A percentile compares a stretch with the other conserved stretches of the same genome.
Conservation (phyloP, 2,329 filamentous ascomycete genomes). For the Fusarium agapanthi region DNA sequence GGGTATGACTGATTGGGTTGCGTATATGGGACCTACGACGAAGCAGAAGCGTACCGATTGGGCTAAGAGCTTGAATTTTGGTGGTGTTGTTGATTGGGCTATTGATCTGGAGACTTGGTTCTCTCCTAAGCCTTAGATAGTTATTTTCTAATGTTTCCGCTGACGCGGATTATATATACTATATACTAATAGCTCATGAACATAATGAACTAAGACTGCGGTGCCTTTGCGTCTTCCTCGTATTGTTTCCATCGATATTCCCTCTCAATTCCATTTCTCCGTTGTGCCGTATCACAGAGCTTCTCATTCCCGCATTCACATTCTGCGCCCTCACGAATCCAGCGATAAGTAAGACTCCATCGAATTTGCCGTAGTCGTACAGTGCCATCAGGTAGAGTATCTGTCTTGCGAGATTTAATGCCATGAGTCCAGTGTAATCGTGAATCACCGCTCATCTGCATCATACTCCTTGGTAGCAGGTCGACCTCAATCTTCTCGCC, state of each 20-base stretch:
- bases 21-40: slow-evolving; percentile 41
- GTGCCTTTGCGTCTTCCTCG: slow-evolving; percentile 30
- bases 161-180: background rate
- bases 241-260: slow-evolving; percentile 60
- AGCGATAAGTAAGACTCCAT: slow-evolving; percentile 66
- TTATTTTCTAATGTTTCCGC: background rate
- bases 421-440: slow-evolving; percentile 65
- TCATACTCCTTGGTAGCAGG: slow-evolving; percentile 58
- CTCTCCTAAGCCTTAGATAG: slow-evolving; percentile 26
- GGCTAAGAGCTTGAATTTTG: slow-evolving; percentile 41
- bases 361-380: slow-evolving; percentile 54
- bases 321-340: slow-evolving; percentile 55
- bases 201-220: background rate
- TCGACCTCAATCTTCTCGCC: slow-evolving; percentile 54
- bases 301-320: slow-evolving; percentile 61
- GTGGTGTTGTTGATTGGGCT: slow-evolving; percentile 45
- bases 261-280: slow-evolving; percentile 54
- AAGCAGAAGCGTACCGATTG: slow-evolving; percentile 34
- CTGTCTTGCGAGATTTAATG: slow-evolving; percentile 63
- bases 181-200: slow-evolving; percentile 6
- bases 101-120: slow-evolving; percentile 42
- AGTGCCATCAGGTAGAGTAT: slow-evolving; percentile 55
- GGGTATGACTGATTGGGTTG: slow-evolving; percentile 43
- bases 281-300: slow-evolving; percentile 62
- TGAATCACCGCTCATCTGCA: slow-evolving; percentile 60